Base-by-base conservation (phyloP, 768 basidiomycete species). In the Suillus decipiens region DNA sequence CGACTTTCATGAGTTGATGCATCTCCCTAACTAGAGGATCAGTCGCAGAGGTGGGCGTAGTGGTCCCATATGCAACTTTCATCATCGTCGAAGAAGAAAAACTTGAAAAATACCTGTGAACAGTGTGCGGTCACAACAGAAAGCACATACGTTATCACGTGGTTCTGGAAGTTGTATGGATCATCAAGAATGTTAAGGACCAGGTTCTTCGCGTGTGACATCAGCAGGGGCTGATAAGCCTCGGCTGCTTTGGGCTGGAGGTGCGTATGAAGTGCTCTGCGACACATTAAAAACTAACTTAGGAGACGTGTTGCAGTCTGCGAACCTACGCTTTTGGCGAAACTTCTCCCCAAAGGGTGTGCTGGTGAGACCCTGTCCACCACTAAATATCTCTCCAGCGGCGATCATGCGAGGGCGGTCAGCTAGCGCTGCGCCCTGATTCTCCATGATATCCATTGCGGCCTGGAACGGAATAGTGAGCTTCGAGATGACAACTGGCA, bases 211-310 rank as follows among this genome's bases (percentile, higher is more conserved):
- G 15, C 24, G 1, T 28, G 24, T 28, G 48, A 17, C 48, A 17
- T 50, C 8, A 50, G 28, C 28, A 50, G 28, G 15, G 48, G 48
- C 15, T 50, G 28, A 50, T 50, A 50, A 28, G 24, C 28, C 9
- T 50, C 48, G 3, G 28, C 48, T 50, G 48, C 48, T 50, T 50
- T 50, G 10, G 48, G 48, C 15, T 50, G 48, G 48, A 50, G 48
- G 48, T 50, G 48, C 7, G 28, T 50, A 17, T 50, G 48, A 28
- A 50, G 48, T 28, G 48, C 48, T 28, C 48, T 50, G 28, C 28
- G 15, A 9, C 15, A 9, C 28, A 1, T 50, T 28, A 8, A 50
- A 28, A 15, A 28, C 2, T 5, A 17, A 50, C 6, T 50, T 17
- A 28, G 15, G 15, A 31, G 48, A 50, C 1, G 28, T 5, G 15